Base-by-base conservation (phyloP, 495 filamentous ascomycete genomes). In the Astrocystis sublimbata region DNA sequence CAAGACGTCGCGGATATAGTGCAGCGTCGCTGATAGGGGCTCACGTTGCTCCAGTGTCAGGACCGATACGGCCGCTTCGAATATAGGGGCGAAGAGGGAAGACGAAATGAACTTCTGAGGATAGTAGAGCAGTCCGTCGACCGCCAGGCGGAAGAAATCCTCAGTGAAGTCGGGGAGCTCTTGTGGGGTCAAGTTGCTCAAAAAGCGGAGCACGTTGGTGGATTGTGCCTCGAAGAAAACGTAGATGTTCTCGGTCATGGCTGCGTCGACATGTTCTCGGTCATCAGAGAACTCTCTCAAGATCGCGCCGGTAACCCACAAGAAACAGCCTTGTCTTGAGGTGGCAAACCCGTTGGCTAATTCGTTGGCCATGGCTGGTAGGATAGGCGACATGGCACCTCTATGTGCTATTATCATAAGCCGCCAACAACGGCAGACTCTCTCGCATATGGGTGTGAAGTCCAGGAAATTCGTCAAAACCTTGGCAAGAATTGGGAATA, bases 81-180 rank as follows among this genome's bases (percentile, higher is more conserved):
- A 90, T 64, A 96, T 92, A 10, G 90, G 86, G 4, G 87, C 77
- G 65, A 92, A 88, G 33, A 99, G 83, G 2, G 79, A 74, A 0
- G 92, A 96, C 2, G 80, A 81, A 67, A 98, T 88, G 42, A 92
- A 83, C 60, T 88, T 87, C 65, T 89, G 83, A 38, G 96, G 90
- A 71, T 96, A 96, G 76, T 92, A 99, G 62, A 96, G 88, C 17
- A 97, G 82, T 21, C 92, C 92, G 75, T 98, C 93, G 12, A 89
- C 87, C 4, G 91, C 85, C 13, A 99, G 84, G 28, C 94, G 92
- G 82, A 94, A 99, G 78, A 97, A 99, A 71, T 99, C 94, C 76
- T 99, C 94, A 68, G 97, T 98, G 56, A 99, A 92, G 76, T 99
- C 94, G 9, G 96, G 93, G 10, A 98, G 81, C 65, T 97, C 92